A percentile compares a stretch with the other conserved stretches of the same genome.
Evolutionary conservation across 768 basidiomycete genomes (phyloP).

Genomic region (Termitomyces sp.): DNA sequence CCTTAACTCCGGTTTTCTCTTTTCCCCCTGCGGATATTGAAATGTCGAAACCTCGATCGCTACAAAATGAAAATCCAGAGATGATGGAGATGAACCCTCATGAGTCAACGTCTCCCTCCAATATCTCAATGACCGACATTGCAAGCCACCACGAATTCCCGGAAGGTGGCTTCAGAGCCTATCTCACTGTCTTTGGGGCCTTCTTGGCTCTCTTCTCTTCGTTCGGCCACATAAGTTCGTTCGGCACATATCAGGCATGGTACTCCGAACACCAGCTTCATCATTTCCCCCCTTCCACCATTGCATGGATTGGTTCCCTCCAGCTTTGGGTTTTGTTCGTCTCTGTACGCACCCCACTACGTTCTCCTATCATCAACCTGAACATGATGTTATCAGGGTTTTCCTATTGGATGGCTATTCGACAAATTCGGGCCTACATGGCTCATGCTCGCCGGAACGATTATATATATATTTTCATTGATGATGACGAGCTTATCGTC

Average conservation of each 20-base stretch:
- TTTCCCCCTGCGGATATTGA: not conserved
- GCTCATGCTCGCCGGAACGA: constrained; percentile 46
- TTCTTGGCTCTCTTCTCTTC: constrained; percentile 63
- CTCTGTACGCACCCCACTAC: constrained; percentile 37
- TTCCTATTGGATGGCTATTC: constrained; percentile 52
- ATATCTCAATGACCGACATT: constrained; percentile 2
- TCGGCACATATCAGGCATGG: constrained; percentile 69
- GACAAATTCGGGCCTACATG: constrained; percentile 54
- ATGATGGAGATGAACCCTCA: not conserved
- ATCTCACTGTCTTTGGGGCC: constrained; percentile 55
- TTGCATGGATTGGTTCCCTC: constrained; percentile 68
- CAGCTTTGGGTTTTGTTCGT: constrained; percentile 69
- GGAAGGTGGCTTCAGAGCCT: constrained; percentile 28
- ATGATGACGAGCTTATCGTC: constrained; percentile 55
- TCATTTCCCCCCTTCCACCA: constrained; percentile 42
- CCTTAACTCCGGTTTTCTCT: constrained; percentile 1
- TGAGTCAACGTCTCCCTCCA: constrained; percentile 6
- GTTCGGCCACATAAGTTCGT: constrained; percentile 68
- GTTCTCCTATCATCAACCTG: not conserved
- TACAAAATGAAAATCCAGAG: constrained; percentile 1
- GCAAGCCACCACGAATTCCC: constrained; percentile 10
- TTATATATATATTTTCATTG: constrained; percentile 44
- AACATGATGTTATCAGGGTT: constrained; percentile 36
- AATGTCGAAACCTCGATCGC: not conserved
- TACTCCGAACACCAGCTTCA: constrained; percentile 56